Percentiles rank a stretch among this genome's conserved stretches.
These are phyloP conservation scores for Leccinellum rugosiceps DNA, from an alignment of 768 basidiomycete genomes.

Conservation along the genomic window DNA sequence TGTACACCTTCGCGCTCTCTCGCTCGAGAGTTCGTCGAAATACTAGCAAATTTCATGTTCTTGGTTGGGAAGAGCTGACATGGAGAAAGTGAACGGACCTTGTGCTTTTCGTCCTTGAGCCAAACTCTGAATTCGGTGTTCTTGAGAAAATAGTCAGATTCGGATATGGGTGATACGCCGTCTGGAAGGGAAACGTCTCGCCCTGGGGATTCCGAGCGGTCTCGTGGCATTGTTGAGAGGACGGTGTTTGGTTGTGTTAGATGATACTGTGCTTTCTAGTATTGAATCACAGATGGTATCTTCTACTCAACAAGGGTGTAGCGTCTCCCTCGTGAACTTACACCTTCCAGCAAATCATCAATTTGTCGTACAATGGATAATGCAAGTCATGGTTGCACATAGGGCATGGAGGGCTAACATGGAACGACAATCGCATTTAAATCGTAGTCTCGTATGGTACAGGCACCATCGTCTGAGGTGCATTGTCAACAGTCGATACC, in stretches of 20 bases:
- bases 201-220: too few relatives aligned
- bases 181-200: conserved; percentile 47
- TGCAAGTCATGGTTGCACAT: conserved; percentile 23
- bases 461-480: conserved; percentile 90
- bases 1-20: conserved; percentile 77
- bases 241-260: too few relatives aligned
- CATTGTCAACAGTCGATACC: conserved; percentile 71
- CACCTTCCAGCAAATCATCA: too few relatives aligned
- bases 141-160: conserved; percentile 88
- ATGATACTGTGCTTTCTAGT: too few relatives aligned
- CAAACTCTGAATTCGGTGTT: conserved; percentile 85
- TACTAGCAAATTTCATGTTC: conserved; percentile 45
- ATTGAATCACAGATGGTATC: too few relatives aligned
- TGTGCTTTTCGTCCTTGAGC: conserved; percentile 71
- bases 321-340: too few relatives aligned
- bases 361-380: not conserved
- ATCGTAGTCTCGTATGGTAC: conserved; percentile 96
- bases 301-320: too few relatives aligned
- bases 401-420: conserved; percentile 20
- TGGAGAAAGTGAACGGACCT: too few relatives aligned
- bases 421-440: conserved; percentile 42
- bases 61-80: too few relatives aligned
- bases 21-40: conserved; percentile 81
- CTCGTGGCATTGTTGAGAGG: too few relatives aligned
- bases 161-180: conserved; percentile 61